Evolutionary conservation across 371 early-diverging fungal genomes (phyloP).

Genomic region (Apophysomyces sp.): DNA sequence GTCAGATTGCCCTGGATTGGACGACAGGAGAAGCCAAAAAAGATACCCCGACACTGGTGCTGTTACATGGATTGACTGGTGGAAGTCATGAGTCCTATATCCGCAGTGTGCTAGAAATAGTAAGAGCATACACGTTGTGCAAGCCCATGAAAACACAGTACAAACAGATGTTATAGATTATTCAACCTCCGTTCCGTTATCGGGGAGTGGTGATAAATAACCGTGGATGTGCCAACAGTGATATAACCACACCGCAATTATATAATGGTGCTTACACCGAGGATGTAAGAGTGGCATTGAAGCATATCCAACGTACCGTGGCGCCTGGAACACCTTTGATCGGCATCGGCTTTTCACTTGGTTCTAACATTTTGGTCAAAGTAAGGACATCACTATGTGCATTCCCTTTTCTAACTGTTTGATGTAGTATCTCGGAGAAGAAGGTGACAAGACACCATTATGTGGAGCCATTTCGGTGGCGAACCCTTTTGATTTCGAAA

Average conservation of each 20-base stretch:
- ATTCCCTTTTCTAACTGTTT: background rate
- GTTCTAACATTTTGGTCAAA: conserved; percentile 90
- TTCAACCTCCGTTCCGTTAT: conserved; percentile 55
- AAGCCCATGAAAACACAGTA: no score
- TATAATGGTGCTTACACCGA: conserved; percentile 86
- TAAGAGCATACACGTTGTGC: no score
- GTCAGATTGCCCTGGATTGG: conserved; percentile 90
- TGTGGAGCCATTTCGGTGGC: conserved; percentile 76
- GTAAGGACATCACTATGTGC: conserved; percentile 24
- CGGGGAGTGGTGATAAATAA: conserved; percentile 85
- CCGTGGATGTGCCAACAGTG: conserved; percentile 82
- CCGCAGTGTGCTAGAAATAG: conserved; percentile 64
- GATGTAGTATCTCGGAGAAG: conserved; percentile 80
- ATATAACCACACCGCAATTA: conserved; percentile 73
- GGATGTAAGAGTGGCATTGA: conserved; percentile 68
- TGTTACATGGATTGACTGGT: conserved; percentile 91
- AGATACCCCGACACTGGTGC: conserved; percentile 69
- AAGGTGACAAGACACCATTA: conserved; percentile 73
- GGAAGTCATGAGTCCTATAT: conserved; percentile 89
- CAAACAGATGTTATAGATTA: conserved; percentile 16
- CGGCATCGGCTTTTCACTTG: conserved; percentile 87
- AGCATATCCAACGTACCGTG: conserved; percentile 53
- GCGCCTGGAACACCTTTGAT: conserved; percentile 67
- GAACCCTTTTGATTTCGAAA: conserved; percentile 82
- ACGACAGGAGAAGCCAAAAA: conserved; percentile 48